Evolutionary conservation across 345 rosid genomes (phyloP).

Genomic region (Capsella bursapastoris): DNA sequence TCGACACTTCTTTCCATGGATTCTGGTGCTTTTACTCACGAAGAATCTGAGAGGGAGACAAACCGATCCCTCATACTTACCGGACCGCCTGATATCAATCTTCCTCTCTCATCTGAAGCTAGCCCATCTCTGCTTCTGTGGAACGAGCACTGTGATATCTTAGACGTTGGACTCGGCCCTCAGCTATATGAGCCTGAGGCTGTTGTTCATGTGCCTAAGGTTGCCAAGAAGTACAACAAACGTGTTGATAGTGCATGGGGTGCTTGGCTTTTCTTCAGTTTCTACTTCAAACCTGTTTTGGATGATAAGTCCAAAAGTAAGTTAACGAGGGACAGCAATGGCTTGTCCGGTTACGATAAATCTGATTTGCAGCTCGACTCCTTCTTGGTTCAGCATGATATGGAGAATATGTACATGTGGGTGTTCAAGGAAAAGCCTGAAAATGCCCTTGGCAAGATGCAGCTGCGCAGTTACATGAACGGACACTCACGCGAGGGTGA

Average conservation of each 20-base stretch:
- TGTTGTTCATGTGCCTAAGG: slow-evolving; percentile 57
- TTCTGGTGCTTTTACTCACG: slow-evolving; percentile 62
- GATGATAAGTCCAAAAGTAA: slow-evolving; percentile 69
- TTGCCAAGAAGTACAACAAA: slow-evolving; percentile 62
- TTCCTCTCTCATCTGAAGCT: slow-evolving; percentile 67
- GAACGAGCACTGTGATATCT: slow-evolving; percentile 67
- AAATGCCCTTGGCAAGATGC: slow-evolving; percentile 82
- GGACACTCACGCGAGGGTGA: slow-evolving; percentile 84
- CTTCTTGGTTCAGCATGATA: slow-evolving; percentile 80
- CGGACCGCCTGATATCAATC: slow-evolving; percentile 74
- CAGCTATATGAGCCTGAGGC: slow-evolving; percentile 68
- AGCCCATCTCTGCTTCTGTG: slow-evolving; percentile 59
- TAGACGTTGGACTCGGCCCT: slow-evolving; percentile 67
- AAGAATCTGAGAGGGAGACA: slow-evolving; percentile 66
- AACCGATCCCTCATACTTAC: slow-evolving; percentile 57
- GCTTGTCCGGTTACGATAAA: slow-evolving; percentile 71
- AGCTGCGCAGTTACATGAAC: slow-evolving; percentile 77
- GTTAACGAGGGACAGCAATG: slow-evolving; percentile 59
- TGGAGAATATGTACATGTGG: slow-evolving; percentile 92
- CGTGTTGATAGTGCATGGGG: slow-evolving; percentile 79
- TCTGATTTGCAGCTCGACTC: slow-evolving; percentile 75
- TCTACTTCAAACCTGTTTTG: slow-evolving; percentile 77
- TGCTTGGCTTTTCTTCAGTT: slow-evolving; percentile 81
- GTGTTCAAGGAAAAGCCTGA: slow-evolving; percentile 79
- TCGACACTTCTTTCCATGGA: slow-evolving; percentile 78